A percentile compares a stretch with the other conserved stretches of the same genome.
Evolutionary conservation across 176 grass and related monocot species (phyloP).

Genomic region (Hyparrhenia diplandra): DNA sequence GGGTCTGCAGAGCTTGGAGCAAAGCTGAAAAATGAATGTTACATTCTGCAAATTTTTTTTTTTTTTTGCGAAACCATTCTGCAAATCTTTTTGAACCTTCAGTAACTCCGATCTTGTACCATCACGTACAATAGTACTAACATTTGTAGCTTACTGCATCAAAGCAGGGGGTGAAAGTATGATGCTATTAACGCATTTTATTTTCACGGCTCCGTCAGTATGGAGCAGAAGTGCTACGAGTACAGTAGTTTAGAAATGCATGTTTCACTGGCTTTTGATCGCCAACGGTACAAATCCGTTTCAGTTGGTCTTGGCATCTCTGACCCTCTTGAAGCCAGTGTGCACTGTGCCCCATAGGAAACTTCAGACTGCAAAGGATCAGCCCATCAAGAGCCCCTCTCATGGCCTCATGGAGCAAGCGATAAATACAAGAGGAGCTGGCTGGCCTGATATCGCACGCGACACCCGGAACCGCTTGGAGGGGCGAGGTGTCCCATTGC

Average conservation of each 20-base stretch:
- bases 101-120: background rate
- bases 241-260: background rate
- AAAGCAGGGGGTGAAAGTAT: background rate
- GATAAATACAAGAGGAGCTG: no score
- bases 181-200: background rate
- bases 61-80: no score
- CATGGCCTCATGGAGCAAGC: no score
- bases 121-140: background rate
- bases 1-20: background rate
- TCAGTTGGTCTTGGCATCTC: background rate
- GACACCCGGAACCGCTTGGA: no score
- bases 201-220: background rate
- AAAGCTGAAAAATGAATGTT: background rate
- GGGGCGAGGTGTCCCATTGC: no score
- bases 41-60: background rate
- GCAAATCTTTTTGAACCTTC: no score
- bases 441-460: no score
- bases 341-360: background rate
- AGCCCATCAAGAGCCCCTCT: no score
- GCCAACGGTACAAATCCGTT: background rate
- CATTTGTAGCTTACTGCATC: background rate
- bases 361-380: no score
- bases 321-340: background rate
- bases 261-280: background rate
- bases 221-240: background rate